A percentile compares a stretch with the other conserved stretches of the same genome.
Conservation (phyloP, 805 yeast genomes). For the Candida yuanshanica region DNA sequence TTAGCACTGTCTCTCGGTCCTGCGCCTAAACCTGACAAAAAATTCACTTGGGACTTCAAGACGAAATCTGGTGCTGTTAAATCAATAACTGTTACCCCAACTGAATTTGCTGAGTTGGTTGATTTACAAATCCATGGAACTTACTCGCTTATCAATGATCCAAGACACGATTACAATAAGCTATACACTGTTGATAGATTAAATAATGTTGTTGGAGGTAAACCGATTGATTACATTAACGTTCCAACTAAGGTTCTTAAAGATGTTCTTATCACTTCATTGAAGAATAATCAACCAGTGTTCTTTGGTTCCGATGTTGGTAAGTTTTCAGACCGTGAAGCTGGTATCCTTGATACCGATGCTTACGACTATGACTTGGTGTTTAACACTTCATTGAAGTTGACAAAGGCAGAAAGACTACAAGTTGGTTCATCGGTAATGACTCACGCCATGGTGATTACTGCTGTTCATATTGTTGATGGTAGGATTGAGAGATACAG, state of each 20-base stretch:
- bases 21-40: slow-evolving; percentile 67
- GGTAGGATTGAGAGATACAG: slow-evolving; percentile 61
- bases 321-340: slow-evolving; percentile 47
- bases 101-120: slow-evolving; percentile 53
- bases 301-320: slow-evolving; percentile 89
- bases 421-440: slow-evolving; percentile 62
- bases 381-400: slow-evolving; percentile 45
- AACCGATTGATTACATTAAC: slow-evolving; percentile 64
- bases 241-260: slow-evolving; percentile 52
- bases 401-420: slow-evolving; percentile 61
- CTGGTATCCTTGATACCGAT: slow-evolving; percentile 65
- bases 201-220: slow-evolving; percentile 66
- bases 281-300: slow-evolving; percentile 67
- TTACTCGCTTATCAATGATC: slow-evolving; percentile 72
- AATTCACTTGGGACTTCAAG: slow-evolving; percentile 66
- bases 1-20: slow-evolving; percentile 63
- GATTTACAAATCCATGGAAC: slow-evolving; percentile 44
- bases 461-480: slow-evolving; percentile 70
- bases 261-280: slow-evolving; percentile 54
- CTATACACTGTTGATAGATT: slow-evolving; percentile 66
- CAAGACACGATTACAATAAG: slow-evolving; percentile 61
- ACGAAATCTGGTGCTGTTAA: slow-evolving; percentile 55
- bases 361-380: slow-evolving; percentile 61
- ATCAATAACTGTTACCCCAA: slow-evolving; percentile 50
- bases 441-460: slow-evolving; percentile 87